Base-by-base conservation (phyloP, 1,284 basidiomycete species). In the Ganoderma leucocontextum region DNA sequence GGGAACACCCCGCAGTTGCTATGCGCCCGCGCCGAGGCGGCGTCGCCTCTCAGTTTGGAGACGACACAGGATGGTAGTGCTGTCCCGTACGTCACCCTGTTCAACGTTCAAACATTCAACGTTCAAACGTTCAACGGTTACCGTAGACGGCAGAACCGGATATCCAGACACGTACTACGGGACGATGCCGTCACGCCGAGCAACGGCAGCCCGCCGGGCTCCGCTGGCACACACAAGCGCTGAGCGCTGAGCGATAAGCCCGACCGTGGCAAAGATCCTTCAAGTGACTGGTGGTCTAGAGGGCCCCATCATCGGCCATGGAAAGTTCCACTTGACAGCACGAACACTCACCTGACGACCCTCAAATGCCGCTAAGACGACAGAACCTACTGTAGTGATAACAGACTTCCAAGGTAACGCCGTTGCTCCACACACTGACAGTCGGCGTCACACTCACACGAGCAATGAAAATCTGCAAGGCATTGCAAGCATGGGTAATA, bases 401-500 rank as follows among this genome's bases (percentile, higher is more conserved):
- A 22, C 10, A 29, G 59, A 12, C 7, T 44, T 29, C 10, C 10
- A 60, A 29, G 19, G 12, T 59, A 36, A 19, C 39, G 38, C 38
- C 15, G 29, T 44, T 8, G 41, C 22, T 29, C n/a, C 25, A 19
- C n/a, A 41, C 39, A 13, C 8, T 25, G 25, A 29, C 59, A n/a
- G 36, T 17, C 36, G 36, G 17, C 39, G 41, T 33, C 52, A 55
- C 52, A 17, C 52, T 33, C 52, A 55, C 52, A 17, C 52, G 52
- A 55, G 9, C 8, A 49, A 62, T 12, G 60, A 17, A 62, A 10
- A 35, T 2, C 25, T 15, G 33, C 29, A 4, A 22, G 17, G 10
- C n/a, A 35, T 41, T 49, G 62, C 35, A 44, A 68, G 38, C 63
- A 44, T 42, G 39, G 39, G 29, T 59, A 59, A 53, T 53, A 62